A percentile compares a stretch with the other conserved stretches of the same genome.
These are phyloP conservation scores for Picochlorum sp. DNA, from an alignment of 139 green algal genomes.

Conservation along the genomic window DNA sequence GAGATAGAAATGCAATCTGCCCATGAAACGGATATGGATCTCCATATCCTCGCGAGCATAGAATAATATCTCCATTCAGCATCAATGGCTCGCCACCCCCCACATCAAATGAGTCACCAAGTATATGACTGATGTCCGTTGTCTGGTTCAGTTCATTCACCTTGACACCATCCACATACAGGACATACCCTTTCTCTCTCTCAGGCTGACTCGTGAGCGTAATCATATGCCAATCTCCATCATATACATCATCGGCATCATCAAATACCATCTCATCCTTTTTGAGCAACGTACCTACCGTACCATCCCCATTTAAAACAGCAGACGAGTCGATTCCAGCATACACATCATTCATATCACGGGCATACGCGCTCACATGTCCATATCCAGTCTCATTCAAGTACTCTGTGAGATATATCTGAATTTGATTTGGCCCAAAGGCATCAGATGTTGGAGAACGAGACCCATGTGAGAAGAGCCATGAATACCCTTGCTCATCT, in stretches of 20 bases:
- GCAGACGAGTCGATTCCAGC: conserved; percentile 11
- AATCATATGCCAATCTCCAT: conserved; percentile 58
- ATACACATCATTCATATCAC: conserved; percentile 39
- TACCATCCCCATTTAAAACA: conserved; percentile 28
- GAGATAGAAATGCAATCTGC: conserved; percentile 19
- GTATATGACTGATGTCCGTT: neutral
- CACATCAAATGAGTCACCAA: neutral
- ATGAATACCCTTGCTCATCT: conserved; percentile 27
- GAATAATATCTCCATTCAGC: conserved; percentile 27
- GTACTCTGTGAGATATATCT: conserved; percentile 26
- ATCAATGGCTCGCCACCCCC: conserved; percentile 22
- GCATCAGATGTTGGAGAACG: neutral
- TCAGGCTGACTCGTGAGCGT: conserved; percentile 38
- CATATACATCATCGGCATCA: conserved; percentile 11
- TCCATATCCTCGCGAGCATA: conserved; percentile 35
- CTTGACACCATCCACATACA: conserved; percentile 40
- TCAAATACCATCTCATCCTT: neutral
- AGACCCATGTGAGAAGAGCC: conserved; percentile 40
- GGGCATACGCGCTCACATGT: conserved; percentile 35
- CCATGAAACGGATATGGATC: conserved; percentile 25
- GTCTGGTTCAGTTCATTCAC: conserved; percentile 6
- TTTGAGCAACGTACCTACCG: too few species aligned
- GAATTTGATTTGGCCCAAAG: conserved; percentile 25
- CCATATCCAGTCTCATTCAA: conserved; percentile 20
- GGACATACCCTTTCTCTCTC: conserved; percentile 19